Conservation (phyloP, 768 basidiomycete species). For the Clavaria fumosa region DNA sequence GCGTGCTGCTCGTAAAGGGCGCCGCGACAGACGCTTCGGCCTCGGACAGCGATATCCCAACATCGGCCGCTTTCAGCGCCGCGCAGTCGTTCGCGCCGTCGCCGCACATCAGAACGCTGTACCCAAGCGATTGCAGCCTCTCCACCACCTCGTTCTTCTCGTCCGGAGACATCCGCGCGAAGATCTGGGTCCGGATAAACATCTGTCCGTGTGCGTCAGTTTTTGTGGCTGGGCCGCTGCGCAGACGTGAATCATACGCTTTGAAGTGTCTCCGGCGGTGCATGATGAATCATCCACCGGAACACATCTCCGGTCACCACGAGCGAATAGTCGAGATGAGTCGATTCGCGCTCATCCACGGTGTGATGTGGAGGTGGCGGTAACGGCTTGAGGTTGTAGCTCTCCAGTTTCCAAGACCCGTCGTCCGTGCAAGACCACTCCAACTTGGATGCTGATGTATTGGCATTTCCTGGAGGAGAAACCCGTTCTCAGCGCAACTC, state of each 20-base stretch:
- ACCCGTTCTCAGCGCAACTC: constrained; percentile 3
- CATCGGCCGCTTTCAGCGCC: constrained; percentile 95
- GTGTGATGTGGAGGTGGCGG: constrained; percentile 55
- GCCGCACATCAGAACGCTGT: constrained; percentile 96
- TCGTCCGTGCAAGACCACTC: constrained; percentile 94
- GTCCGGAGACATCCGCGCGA: constrained; percentile 97
- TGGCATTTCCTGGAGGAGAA: constrained; percentile 32
- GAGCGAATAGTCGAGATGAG: constrained; percentile 78
- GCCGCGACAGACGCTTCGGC: constrained; percentile 98
- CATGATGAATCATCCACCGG: constrained; percentile 95
- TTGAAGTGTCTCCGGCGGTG: constrained; percentile 85
- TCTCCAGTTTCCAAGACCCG: constrained; percentile 65
- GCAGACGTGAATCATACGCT: constrained; percentile 61
- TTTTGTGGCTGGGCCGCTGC: too few species aligned
- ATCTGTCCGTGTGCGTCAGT: constrained; percentile 38
- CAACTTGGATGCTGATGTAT: constrained; percentile 41
- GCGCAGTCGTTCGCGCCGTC: constrained; percentile 99
- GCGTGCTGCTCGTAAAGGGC: constrained; percentile 85
- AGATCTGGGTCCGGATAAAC: constrained; percentile 93
- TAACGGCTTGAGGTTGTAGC: constrained; percentile 74
- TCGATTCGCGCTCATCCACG: constrained; percentile 54
- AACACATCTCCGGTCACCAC: constrained; percentile 93
- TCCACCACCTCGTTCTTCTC: constrained; percentile 99
- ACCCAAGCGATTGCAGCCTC: constrained; percentile 81
- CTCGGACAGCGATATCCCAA: constrained; percentile 91